A percentile compares a stretch with the other conserved stretches of the same genome.
These are phyloP conservation scores for Globisporangium paroecandrum DNA, from an alignment of 352 stramenopile genomes.

Conservation along the genomic window DNA sequence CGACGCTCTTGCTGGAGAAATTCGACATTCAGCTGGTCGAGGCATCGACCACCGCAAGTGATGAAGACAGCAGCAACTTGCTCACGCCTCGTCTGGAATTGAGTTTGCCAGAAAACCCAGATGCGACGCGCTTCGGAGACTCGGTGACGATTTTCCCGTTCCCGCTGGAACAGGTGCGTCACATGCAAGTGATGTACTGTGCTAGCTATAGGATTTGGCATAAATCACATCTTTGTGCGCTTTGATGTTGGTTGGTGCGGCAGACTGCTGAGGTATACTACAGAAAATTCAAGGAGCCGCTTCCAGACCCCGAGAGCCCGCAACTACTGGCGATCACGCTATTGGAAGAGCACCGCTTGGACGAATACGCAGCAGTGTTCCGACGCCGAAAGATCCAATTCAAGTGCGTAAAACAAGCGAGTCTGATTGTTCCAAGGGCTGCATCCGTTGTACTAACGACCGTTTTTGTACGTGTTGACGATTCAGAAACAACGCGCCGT, in stretches of 20 bases:
- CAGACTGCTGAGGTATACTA: conserved; percentile 71
- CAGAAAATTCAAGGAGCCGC: conserved; percentile 75
- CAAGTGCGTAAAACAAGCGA: conserved; percentile 21
- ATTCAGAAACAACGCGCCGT: conserved; percentile 61
- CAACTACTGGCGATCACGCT: conserved; percentile 40
- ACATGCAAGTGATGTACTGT: neutral
- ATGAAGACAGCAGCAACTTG: conserved; percentile 5
- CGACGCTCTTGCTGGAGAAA: conserved; percentile 33
- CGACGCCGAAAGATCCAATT: conserved; percentile 59
- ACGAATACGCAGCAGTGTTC: conserved; percentile 60
- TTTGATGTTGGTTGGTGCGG: neutral
- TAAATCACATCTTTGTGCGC: neutral
- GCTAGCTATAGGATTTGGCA: neutral
- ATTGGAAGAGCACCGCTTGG: conserved; percentile 44
- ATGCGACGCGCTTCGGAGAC: conserved; percentile 49
- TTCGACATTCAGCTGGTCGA: conserved; percentile 39
- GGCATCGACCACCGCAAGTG: conserved; percentile 7
- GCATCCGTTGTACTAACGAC: neutral
- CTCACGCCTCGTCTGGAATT: conserved; percentile 35
- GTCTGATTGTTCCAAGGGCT: neutral
- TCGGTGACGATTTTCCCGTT: conserved; percentile 44
- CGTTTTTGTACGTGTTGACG: neutral
- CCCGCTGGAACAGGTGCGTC: conserved; percentile 54
- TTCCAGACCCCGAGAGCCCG: conserved; percentile 53
- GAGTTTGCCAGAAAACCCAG: conserved; percentile 31